Evolutionary conservation across 176 grass and related monocot species (phyloP).

Genomic region (Carex parvula): DNA sequence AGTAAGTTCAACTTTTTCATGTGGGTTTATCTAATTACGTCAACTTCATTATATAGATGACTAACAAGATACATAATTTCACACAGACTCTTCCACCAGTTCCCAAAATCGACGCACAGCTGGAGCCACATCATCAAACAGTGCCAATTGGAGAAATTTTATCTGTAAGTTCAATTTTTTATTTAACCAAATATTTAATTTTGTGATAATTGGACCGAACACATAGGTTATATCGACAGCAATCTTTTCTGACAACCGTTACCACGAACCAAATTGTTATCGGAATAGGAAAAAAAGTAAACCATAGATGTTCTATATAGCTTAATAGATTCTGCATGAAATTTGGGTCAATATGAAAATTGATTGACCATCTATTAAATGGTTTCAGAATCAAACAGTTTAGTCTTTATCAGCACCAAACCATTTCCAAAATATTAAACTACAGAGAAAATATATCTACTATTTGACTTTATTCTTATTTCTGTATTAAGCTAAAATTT

Average conservation of each 20-base stretch:
- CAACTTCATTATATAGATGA: not conserved
- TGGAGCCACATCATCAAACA: slow-evolving; percentile 71
- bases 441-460: not conserved
- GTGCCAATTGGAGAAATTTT: slow-evolving; percentile 65
- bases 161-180: slow-evolving; percentile 50
- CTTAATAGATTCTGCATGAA: not conserved
- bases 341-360: not conserved
- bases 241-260: not conserved
- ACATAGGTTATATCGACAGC: not conserved
- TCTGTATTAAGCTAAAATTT: too few species aligned
- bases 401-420: slow-evolving; percentile 1
- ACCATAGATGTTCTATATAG: not conserved
- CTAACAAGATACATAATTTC: not conserved
- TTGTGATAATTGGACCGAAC: not conserved
- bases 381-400: slow-evolving; percentile 5
- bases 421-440: not conserved
- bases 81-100: slow-evolving; percentile 65
- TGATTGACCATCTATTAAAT: not conserved
- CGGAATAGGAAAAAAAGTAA: not conserved
- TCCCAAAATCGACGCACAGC: slow-evolving; percentile 60
- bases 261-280: not conserved
- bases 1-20: not conserved
- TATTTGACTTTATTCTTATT: not conserved
- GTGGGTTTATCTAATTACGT: not conserved
- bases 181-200: not conserved